Evolutionary conservation across 1,284 basidiomycete species (phyloP), one percentile per base, ranked within the genome.

Genomic region (Trichosporon inkin): DNA sequence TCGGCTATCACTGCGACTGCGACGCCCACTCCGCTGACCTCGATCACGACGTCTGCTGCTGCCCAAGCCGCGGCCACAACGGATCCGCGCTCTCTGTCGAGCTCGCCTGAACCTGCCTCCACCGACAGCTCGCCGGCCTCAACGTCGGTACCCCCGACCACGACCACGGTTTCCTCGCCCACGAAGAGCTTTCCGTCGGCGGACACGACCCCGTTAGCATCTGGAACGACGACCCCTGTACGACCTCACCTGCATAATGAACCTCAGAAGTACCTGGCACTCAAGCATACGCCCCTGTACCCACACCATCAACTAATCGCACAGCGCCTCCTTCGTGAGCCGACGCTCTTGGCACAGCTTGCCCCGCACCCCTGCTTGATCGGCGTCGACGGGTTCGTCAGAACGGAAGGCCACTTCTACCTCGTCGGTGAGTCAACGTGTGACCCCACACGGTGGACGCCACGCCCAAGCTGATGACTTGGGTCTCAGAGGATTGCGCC

Each of bases 231-330:
- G 44, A 49, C 44, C 13, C 44, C 44, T 32, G 44, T 49, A 32
- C 44, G 28, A 14, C 44, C 24, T 28, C 44, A 49, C 24, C 44
- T 13, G 16, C 44, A 47, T 28, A 6, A 49, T n/a, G 24, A 32
- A 13, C 22, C 8, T 64, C 44, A 10, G 16, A 54, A 57, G 22
- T 56, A 81, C 79, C 81, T 78, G 65, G 82, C 82, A 0, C 75
- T 84, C 68, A 84, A 84, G 64, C 82, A 83, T 67, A 84, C 83
- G 2, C 80, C 82, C 3, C 74, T 84, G 17, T 80, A 82, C 60
- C 81, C 82, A 0, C 83, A 84, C 63, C 83, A 84, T 64, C 81
- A 82, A 6, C 73, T 84, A 22, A 84, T 84, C 56, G 79, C 83
- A 2, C 79, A 80, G 0, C 75, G 83, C 5, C 72, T 84, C 10